Base-by-base conservation (phyloP, 2,329 filamentous ascomycete genomes). In the Ophiostoma triangulosporum region DNA sequence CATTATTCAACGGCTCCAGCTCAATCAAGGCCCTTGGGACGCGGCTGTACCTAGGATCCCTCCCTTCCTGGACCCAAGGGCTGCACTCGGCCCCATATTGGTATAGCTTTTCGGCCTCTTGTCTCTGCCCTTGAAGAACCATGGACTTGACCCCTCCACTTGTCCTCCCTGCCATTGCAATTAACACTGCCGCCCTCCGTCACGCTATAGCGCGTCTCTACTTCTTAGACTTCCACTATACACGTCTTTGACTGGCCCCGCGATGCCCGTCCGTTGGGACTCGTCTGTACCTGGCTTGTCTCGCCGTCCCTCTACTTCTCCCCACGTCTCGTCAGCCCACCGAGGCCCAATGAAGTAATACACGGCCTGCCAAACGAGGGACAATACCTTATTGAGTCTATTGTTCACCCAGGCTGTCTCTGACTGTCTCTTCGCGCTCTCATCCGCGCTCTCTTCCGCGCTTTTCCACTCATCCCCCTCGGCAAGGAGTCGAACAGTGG, bases 401-500 rank as follows among this genome's bases (percentile, higher is more conserved):
- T 26, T 43, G 38, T 26, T 43, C 38, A 14, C 38, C 24, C 3
- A 43, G 12, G 24, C 38, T 26, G 38, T 20, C 27, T 32, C 15
- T 15, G 22, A 24, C 38, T 14, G 38, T 29, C 15, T 32, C 31
- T 43, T 36, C 38, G 32, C 33, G 40, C 38, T 45, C 48, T n/a
- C n/a, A n/a, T n/a, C n/a, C n/a, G n/a, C n/a, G n/a, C n/a, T n/a
- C n/a, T n/a, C n/a, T n/a, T 43, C 31, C 38, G 32, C 33, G 40
- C 38, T 45, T 38, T 26, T 7, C 17, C 22, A 32, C 45, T 20
- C 15, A 14, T n/a, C 40, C 49, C 50, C 53, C 53, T 55, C 54
- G 3, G 50, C 54, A 55, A 52, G 54, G 54, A 55, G 54, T 36
- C n/a, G 8, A 40, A 40, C 49, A 54, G 53, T 51, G 53, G 53